A percentile compares a stretch with the other conserved stretches of the same genome.
These are phyloP conservation scores for Ophiostoma fasciatum DNA, from an alignment of 2,329 filamentous ascomycete species.

Conservation along the genomic window DNA sequence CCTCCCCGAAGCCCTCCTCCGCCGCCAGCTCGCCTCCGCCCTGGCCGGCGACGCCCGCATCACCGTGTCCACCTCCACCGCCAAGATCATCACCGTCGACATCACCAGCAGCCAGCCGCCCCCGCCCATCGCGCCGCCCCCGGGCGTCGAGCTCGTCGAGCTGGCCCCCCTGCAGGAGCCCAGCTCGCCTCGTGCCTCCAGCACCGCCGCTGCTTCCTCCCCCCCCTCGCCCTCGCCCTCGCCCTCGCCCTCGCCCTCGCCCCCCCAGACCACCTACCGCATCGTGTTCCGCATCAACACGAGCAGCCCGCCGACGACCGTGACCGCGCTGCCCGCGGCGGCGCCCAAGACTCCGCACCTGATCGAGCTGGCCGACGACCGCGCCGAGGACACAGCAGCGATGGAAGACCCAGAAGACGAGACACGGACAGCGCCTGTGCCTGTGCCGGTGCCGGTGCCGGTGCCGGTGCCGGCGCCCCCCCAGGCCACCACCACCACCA, in stretches of 20 bases:
- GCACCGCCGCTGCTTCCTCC: no score
- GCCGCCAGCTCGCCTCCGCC: conserved; percentile 38
- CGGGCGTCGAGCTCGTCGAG: conserved; percentile 44
- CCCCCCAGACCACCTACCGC: conserved; percentile 26
- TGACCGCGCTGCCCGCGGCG: background rate
- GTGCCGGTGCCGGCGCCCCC: no score
- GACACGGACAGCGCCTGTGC: no score
- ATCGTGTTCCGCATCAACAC: conserved; percentile 38
- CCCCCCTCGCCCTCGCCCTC: no score
- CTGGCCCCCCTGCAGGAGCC: conserved; percentile 20
- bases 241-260: conserved; percentile 8
- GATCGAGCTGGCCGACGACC: conserved; percentile 16
- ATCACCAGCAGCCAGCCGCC: conserved; percentile 38
- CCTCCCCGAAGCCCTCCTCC: conserved; percentile 31
- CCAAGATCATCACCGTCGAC: conserved; percentile 50
- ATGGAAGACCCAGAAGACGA: no score
- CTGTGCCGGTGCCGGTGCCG: no score
- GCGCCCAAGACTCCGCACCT: background rate
- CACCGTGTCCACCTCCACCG: conserved; percentile 42
- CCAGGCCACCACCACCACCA: no score
- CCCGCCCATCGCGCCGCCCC: conserved; percentile 36
- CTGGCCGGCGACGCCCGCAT: conserved; percentile 41
- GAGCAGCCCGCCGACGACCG: background rate
- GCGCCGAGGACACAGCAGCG: conserved; percentile 11
- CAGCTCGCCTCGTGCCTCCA: no score